These are phyloP conservation scores for Pythium periplocum DNA, from an alignment of 352 stramenopile species.

Conservation along the genomic window DNA sequence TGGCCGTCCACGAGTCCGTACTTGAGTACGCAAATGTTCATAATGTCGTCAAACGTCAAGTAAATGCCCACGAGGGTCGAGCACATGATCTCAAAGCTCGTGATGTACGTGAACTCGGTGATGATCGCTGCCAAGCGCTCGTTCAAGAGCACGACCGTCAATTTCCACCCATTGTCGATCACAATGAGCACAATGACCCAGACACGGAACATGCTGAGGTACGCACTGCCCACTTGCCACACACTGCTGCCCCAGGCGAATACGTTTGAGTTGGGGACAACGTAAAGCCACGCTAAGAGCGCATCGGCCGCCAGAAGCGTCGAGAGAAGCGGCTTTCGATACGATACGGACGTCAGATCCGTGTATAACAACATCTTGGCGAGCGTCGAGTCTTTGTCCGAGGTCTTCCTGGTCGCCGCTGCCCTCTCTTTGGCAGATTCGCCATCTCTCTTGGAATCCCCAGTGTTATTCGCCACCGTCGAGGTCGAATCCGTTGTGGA, in stretches of 20 bases:
- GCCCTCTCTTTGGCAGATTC: too few relatives aligned
- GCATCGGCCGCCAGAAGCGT: constrained; percentile 13
- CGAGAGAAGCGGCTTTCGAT: constrained; percentile 14
- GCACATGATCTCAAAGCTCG: constrained; percentile 22
- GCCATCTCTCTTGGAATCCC: too few relatives aligned
- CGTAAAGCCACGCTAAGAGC: constrained; percentile 19
- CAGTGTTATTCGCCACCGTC: background rate
- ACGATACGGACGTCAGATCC: constrained; percentile 18
- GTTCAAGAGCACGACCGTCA: constrained; percentile 8
- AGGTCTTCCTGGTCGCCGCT: too few relatives aligned
- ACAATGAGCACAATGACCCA: constrained; percentile 20
- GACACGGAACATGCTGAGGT: constrained; percentile 21
- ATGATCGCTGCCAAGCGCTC: constrained; percentile 14
- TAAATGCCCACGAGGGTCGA: constrained; percentile 17
- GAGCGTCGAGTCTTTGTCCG: constrained; percentile 9
- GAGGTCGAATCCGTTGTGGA: background rate
- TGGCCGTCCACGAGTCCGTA: constrained; percentile 12
- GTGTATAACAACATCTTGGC: constrained; percentile 22
- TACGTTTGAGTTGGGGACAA: constrained; percentile 19
- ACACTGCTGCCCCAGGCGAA: constrained; percentile 19
- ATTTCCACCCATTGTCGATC: constrained; percentile 13
- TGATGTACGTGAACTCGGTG: constrained; percentile 20
- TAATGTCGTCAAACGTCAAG: constrained; percentile 10
- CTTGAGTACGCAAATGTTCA: constrained; percentile 16
- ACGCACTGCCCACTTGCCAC: constrained; percentile 18